A percentile compares a stretch with the other conserved stretches of the same genome.
Evolutionary conservation across 257 asterid genomes (phyloP).

Genomic region (Solanum habrochaites): DNA sequence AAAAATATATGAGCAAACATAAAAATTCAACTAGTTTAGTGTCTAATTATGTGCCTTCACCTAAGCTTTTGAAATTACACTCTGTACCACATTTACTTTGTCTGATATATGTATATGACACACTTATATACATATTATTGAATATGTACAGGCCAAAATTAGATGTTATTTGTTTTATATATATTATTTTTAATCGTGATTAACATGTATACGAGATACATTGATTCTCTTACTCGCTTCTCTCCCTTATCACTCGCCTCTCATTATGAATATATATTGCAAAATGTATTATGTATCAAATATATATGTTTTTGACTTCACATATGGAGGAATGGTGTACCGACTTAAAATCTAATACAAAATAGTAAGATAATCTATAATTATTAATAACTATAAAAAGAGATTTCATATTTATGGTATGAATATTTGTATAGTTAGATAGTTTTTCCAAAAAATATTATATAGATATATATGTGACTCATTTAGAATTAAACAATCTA

Average conservation of each 20-base stretch:
- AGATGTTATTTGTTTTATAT: rapidly evolving
- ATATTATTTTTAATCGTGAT: neutral
- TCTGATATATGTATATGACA: neutral
- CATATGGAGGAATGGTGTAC: too few species aligned
- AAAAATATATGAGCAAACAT: neutral
- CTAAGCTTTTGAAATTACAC: neutral
- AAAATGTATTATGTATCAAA: neutral
- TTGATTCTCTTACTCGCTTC: neutral
- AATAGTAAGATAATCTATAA: neutral
- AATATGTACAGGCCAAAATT: rapidly evolving
- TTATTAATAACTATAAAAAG: neutral
- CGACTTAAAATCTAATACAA: neutral
- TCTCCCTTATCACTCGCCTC: neutral
- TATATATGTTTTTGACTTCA: neutral
- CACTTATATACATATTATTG: neutral
- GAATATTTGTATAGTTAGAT: neutral
- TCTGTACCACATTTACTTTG: neutral
- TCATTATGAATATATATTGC: neutral
- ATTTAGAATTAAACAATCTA: neutral
- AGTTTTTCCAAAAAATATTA: neutral
- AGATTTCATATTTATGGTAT: neutral
- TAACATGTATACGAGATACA: neutral
- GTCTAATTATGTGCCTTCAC: neutral
- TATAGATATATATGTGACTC: neutral
- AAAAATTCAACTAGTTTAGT: too few species aligned